Conservation (phyloP, 768 basidiomycete genomes). For the Mycena rebaudengoi region DNA sequence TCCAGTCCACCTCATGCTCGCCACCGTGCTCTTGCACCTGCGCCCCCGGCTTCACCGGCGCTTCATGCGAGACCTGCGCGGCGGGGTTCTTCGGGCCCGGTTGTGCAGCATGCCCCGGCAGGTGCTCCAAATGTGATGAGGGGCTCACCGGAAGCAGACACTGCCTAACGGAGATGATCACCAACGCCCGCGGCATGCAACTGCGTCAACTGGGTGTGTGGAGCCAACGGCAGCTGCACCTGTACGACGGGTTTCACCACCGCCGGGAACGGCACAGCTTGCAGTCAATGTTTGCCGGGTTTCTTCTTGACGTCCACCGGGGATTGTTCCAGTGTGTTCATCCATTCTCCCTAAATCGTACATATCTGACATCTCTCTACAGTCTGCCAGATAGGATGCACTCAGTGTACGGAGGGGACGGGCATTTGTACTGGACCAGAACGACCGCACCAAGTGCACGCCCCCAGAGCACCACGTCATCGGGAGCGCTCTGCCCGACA, state of each 20-base stretch:
- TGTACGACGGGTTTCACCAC: conserved; percentile 70
- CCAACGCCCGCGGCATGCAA: conserved; percentile 72
- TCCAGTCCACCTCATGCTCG: conserved; percentile 30
- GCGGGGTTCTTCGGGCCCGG: conserved; percentile 50
- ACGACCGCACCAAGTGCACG: conserved; percentile 71
- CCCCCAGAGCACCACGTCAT: conserved; percentile 59
- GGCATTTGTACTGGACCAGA: conserved; percentile 75
- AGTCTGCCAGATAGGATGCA: conserved; percentile 75
- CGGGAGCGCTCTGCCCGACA: conserved; percentile 67
- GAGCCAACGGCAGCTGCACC: conserved; percentile 68
- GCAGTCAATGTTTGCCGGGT: conserved; percentile 68
- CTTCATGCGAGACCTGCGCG: conserved; percentile 39
- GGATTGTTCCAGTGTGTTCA: conserved; percentile 63
- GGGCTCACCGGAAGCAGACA: conserved; percentile 78
- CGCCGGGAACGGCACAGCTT: conserved; percentile 70
- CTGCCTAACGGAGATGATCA: conserved; percentile 62
- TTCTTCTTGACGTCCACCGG: conserved; percentile 69
- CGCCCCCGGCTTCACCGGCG: conserved; percentile 28
- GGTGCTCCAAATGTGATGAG: conserved; percentile 76
- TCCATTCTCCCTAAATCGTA: neutral
- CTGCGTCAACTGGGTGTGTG: conserved; percentile 82
- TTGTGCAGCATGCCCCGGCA: conserved; percentile 72
- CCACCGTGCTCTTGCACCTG: conserved; percentile 45
- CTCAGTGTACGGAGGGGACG: conserved; percentile 65
- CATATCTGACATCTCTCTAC: neutral